Evolutionary conservation across 352 stramenopile species (phyloP), one percentile per base, ranked within the genome.

Genomic region (Globisporangium camurandrum): DNA sequence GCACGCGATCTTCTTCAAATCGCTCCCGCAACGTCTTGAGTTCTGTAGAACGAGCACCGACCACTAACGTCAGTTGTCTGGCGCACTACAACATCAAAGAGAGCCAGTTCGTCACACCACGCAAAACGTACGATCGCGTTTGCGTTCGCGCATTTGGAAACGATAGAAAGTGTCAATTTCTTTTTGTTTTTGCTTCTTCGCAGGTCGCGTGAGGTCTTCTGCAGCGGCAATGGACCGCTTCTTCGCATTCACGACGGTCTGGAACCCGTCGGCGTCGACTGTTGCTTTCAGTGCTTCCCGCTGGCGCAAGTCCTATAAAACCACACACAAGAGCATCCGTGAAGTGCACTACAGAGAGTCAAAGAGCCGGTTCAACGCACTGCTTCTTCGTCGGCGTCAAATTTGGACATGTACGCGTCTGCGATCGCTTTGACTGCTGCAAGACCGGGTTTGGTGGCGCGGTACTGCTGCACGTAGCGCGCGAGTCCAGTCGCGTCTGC

Each of bases 141-240:
- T 90, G 61, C 86, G 87, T 64, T 93, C 82, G 46, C 82, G 73
- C 48, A 84, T 82, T 58, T 93, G 82, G 66, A 93, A 93, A 26
- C 79, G 75, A 56, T 93, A 93, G 46, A 93, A 93, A 56, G 91
- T 79, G 23, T 75, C 52, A 22, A 88, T 54, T 49, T 91, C 77
- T 57, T 93, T 93, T 46, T 61, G 62, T 62, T 93, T 93, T 44
- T 87, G 75, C 54, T 88, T 93, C 76, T 91, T 93, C 7, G 68
- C 66, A 1, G 75, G 76, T 28, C 64, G 66, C 2, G 55, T 51
- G 30, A 86, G 47, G n/a, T 80, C 61, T 7, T 85, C 72, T 2
- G 59, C 52, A 23, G 70, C 61, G 11, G 60, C 55, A 19, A 80
- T 57, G 20, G 71, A 70, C 34, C 78, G 77, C 60, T 87, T 88